Evolutionary conservation across 1,284 basidiomycete genomes (phyloP), one percentile per base, ranked within the genome.

Genomic region (Cutaneotrichosporon arboriforme): DNA sequence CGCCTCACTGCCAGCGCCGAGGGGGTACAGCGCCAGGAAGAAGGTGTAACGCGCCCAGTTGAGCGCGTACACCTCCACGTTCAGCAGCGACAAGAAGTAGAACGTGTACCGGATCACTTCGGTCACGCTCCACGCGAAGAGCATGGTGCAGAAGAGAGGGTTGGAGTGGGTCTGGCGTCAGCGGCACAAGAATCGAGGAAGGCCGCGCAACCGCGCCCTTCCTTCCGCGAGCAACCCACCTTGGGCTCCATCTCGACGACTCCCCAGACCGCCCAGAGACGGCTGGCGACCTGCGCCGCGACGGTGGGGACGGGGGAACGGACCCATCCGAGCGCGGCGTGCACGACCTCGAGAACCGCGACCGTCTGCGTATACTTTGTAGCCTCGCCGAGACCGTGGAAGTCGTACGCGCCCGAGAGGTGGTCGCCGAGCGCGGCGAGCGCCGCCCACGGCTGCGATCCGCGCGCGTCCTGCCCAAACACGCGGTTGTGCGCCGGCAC

Each of bases 51-150:
- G 66, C n/a, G 78, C 65, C 72, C 73, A 80, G 54, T 77, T 72
- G 40, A 80, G 66, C 13, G 64, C 36, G 31, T 65, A 60, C 23
- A 72, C 51, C 55, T 76, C 70, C 58, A 73, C 60, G 8, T 81
- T 81, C 42, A 88, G 64, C 9, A 97, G 81, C 44, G 79, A 79
- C 65, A 81, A 79, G 4, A 87, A 85, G 76, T 98, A 99, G 79
- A 88, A 96, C 8, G 84, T 76, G 76, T 98, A 98, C 23, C 94
- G 88, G 58, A 96, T 84, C 49, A 91, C 82, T 74, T 99, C 94
- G 38, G 92, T 91, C 54, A 87, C 64, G 2, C 88, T 86, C 94
- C 94, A 99, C 0, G 94, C 90, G 59, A 96, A 76, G 49, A 97
- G 82, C 90, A 97, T 94, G 46, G 86, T 85, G 3, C 89, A 83